Evolutionary conservation across 495 filamentous ascomycete genomes (phyloP).

Genomic region (Penicillium alfredii): DNA sequence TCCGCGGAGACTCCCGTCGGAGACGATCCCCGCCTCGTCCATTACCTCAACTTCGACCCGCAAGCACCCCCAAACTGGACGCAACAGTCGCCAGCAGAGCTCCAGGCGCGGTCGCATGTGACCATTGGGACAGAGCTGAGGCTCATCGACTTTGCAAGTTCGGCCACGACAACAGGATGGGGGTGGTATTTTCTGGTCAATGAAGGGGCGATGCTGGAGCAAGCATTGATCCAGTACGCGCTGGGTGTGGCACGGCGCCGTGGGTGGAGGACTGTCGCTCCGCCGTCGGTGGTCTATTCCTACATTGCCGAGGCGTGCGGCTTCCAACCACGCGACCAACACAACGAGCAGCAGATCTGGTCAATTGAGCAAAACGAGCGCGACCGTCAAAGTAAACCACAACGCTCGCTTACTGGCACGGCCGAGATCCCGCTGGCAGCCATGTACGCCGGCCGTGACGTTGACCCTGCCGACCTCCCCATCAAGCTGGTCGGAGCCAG

Average conservation of each 20-base stretch:
- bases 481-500: constrained; percentile 75
- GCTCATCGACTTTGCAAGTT: constrained; percentile 77
- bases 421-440: constrained; percentile 92
- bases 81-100: constrained; percentile 41
- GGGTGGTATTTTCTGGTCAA: constrained; percentile 94
- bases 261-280: constrained; percentile 71
- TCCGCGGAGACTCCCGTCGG: constrained; percentile 69
- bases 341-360: constrained; percentile 90
- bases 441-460: constrained; percentile 69
- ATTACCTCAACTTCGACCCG: constrained; percentile 72
- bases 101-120: constrained; percentile 58
- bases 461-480: constrained; percentile 61
- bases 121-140: constrained; percentile 75
- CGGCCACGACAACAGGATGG: constrained; percentile 78
- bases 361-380: constrained; percentile 60
- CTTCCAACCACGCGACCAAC: constrained; percentile 85
- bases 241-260: constrained; percentile 59
- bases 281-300: constrained; percentile 85
- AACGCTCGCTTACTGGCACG: constrained; percentile 72
- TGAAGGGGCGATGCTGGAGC: constrained; percentile 84
- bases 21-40: constrained; percentile 48
- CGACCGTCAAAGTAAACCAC: constrained; percentile 51
- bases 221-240: constrained; percentile 85
- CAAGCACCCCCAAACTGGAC: constrained; percentile 45
- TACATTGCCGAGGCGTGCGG: constrained; percentile 88